phyloP scores from a whole-genome alignment of 192 early-diverging fungal genomes.

The Phlyctochytrium bullatum region DNA sequence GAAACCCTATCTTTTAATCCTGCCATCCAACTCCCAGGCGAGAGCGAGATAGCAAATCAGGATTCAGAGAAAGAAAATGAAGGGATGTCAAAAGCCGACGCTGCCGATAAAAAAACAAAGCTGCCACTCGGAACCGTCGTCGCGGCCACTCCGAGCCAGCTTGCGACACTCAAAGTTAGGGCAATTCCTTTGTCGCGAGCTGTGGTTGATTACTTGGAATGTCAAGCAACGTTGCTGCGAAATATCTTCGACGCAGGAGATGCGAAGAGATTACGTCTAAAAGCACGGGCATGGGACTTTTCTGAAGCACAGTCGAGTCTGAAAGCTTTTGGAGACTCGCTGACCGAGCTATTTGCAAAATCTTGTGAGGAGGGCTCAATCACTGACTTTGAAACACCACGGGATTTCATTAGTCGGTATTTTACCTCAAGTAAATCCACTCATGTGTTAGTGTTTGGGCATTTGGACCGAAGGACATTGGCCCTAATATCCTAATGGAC shows the following conservation, averaged over 20 bases:
- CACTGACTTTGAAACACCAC: constrained; percentile 42
- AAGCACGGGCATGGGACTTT: no score
- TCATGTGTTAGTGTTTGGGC: constrained; percentile 79
- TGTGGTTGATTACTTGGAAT: constrained; percentile 56
- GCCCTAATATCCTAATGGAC: constrained; percentile 78
- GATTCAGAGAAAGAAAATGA: constrained; percentile 5
- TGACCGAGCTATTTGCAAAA: constrained; percentile 46
- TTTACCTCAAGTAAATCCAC: no score
- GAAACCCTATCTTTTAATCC: constrained; percentile 75
- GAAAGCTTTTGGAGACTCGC: constrained; percentile 35
- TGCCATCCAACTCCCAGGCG: constrained; percentile 10
- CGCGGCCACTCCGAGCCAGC: constrained; percentile 59
- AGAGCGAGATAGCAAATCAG: neutral
- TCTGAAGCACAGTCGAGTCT: no score
- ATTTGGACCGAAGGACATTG: constrained; percentile 78
- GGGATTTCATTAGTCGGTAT: no score
- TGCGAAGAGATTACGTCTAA: constrained; percentile 26
- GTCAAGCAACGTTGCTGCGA: constrained; percentile 53
- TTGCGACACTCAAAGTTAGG: constrained; percentile 60
- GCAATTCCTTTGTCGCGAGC: constrained; percentile 67
- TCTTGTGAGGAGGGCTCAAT: constrained; percentile 43
- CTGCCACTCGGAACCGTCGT: constrained; percentile 63
- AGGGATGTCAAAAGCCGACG: neutral
- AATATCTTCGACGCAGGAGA: constrained; percentile 48
- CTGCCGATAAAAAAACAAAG: neutral